Percentiles rank a stretch among this genome's conserved stretches.
These are phyloP conservation scores for Malassezia equina DNA, from an alignment of 1,284 basidiomycete species.

Conservation along the genomic window DNA sequence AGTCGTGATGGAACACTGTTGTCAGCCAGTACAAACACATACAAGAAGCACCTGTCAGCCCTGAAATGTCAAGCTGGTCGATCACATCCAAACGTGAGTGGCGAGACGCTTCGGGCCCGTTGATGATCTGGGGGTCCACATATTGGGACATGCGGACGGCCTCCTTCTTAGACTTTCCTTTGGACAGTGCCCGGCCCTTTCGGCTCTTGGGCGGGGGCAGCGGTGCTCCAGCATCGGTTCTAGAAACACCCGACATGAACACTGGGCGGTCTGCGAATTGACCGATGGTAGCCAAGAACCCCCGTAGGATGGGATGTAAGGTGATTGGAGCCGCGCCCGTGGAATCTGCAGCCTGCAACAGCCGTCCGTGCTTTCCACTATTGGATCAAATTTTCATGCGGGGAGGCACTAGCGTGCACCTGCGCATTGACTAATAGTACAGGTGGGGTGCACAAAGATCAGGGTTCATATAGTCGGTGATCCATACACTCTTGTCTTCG, in stretches of 20 bases:
- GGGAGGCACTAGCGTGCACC: neutral
- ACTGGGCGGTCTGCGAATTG: neutral
- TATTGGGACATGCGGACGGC: constrained; percentile 6
- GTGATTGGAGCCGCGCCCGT: neutral
- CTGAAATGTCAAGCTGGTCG: constrained; percentile 41
- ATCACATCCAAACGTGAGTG: constrained; percentile 40
- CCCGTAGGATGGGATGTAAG: neutral
- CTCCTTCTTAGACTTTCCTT: constrained; percentile 1
- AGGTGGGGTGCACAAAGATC: neutral
- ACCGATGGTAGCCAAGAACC: neutral
- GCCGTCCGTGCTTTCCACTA: neutral
- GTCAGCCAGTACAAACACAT: constrained; percentile 7
- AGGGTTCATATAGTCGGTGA: constrained; percentile 6
- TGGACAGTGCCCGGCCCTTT: neutral
- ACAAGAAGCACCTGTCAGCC: constrained; percentile 36
- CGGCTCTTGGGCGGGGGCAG: constrained; percentile 8
- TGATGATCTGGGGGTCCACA: constrained; percentile 9
- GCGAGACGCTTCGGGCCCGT: neutral
- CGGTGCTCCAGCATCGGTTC: neutral
- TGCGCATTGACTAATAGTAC: neutral
- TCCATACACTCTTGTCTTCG: constrained; percentile 7
- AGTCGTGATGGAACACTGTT: constrained; percentile 45
- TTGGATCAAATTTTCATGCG: neutral
- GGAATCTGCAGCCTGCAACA: neutral
- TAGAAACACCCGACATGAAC: neutral